Evolutionary conservation across 305 asterid genomes (phyloP), one percentile per base, ranked within the genome.

Genomic region (Fraxinus paxiana): DNA sequence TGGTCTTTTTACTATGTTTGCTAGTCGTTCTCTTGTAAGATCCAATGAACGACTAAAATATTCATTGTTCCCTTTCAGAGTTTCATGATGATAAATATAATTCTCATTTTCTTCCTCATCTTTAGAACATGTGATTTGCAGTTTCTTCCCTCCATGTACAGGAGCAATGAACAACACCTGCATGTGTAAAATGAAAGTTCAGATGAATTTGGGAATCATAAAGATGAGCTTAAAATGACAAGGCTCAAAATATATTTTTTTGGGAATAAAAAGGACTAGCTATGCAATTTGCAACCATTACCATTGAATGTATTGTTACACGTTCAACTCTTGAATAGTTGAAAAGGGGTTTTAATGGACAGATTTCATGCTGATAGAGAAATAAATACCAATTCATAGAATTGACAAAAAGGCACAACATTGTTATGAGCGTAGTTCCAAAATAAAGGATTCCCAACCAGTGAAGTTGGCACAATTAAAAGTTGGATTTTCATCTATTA

Each of bases 141-240:
- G 97, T 31, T 87, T 89, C 81, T 90, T 90, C 86, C 86, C 92
- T 74, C 98, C 97, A 81, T 89, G 91, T 82, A 96, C 83, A 5
- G 95, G 97, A 5, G 91, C 92, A 82, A 96, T 94, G 86, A 96
- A 96, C 84, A 96, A 86, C 72, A 94, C 90, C 99, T 96, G 89
- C 85, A 86, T 34, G 56, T 75, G 74, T 77, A 83, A 69, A 77
- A 43, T 35, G 67, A 56, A 73, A 59, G 79, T 61, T 81, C n/a
- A 67, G 43, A 79, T 56, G 77, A 61, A 73, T 17, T 6, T 51
- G 38, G 28, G 41, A 63, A 63, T 24, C 31, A 4, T 63, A 63
- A 63, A 6, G 34, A 20, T 24, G 33, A 61, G 28, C 72, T 63
- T 10, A 63, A 24, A 24, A 9, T 63, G 35, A 10, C 18, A 9